A percentile compares a stretch with the other conserved stretches of the same genome.
Evolutionary conservation across 805 yeast species (phyloP).

Genomic region (Blastobotrys parvus): DNA sequence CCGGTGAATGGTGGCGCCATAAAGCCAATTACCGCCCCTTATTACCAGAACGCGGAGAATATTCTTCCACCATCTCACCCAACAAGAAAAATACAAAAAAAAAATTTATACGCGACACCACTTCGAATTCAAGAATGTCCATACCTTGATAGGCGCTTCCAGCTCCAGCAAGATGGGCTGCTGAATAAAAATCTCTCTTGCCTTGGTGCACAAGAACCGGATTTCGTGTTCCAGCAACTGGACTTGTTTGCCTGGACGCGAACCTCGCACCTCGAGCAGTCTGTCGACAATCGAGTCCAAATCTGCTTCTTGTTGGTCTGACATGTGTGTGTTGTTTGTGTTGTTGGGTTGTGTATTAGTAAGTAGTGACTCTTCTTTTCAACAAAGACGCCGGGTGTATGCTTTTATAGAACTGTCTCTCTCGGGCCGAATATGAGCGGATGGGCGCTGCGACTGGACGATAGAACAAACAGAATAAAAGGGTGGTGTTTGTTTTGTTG

Average conservation of each 20-base stretch:
- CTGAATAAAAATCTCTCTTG: conserved; percentile 94
- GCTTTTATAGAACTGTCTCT: background rate
- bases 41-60: background rate
- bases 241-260: conserved; percentile 96
- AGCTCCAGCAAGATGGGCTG: conserved; percentile 93
- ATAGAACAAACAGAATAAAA: background rate
- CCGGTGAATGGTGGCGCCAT: background rate
- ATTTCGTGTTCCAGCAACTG: conserved; percentile 90
- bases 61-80: background rate
- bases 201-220: conserved; percentile 91
- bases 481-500: background rate
- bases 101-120: background rate
- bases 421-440: too few species aligned
- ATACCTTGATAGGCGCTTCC: conserved; percentile 91
- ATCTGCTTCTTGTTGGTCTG: conserved; percentile 66
- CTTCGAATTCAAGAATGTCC: conserved; percentile 25
- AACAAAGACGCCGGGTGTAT: background rate
- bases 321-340: conserved; percentile 18
- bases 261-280: conserved; percentile 93
- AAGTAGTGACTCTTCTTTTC: background rate
- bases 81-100: background rate
- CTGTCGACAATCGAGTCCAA: conserved; percentile 96
- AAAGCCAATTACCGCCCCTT: background rate
- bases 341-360: background rate
- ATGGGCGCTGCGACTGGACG: too few species aligned